Base-by-base conservation (phyloP, 23 red algal genomes). In the Gracilaria domingensis region DNA sequence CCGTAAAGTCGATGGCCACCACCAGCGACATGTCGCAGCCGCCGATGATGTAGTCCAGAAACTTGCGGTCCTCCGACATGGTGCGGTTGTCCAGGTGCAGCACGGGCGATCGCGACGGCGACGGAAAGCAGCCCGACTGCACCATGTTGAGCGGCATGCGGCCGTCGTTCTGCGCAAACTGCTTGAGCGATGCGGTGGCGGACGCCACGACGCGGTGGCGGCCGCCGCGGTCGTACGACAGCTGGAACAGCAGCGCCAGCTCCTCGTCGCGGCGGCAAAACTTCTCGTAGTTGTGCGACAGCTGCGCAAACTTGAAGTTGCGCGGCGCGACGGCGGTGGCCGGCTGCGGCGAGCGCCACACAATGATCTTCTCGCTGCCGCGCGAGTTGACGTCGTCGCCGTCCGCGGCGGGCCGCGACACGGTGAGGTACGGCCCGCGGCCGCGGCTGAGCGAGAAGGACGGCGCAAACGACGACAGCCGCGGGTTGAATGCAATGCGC, bases 21-120 rank as follows among this genome's bases (percentile, higher is more conserved):
- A 91, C 87, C 23, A 98, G 39, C 24, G 82, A 92, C 66, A 98
- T 85, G 48, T 98, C 91, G 75, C 87, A 91, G 35, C 95, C 95
- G 29, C 95, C 95, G n/a, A 91, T 75, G 18, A 98, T 90, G 53
- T 89, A 98, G 71, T 98, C 95, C 36, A 98, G 76, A 42, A 98
- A 98, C 0, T 91, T 95, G 12, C 42, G 62, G 7, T 85, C 81
- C 56, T 85, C 67, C 20, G 33, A 55, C 66, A 93, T 81, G 48
- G 42, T 38, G 55, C 81, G 69, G 79, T 93, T 72, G 21, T 66
- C 53, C 54, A 93, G 32, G 20, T 49, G 72, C 54, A 86, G 61
- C 28, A 80, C n/a, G 2, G 74, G 37, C n/a, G 37, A 45, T 18
- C 75, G 54, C 28, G 71, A 6, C 40, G 72, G 51, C n/a, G 72